Conservation (phyloP, 805 yeast species). For the Pichia pseudocactophila region DNA sequence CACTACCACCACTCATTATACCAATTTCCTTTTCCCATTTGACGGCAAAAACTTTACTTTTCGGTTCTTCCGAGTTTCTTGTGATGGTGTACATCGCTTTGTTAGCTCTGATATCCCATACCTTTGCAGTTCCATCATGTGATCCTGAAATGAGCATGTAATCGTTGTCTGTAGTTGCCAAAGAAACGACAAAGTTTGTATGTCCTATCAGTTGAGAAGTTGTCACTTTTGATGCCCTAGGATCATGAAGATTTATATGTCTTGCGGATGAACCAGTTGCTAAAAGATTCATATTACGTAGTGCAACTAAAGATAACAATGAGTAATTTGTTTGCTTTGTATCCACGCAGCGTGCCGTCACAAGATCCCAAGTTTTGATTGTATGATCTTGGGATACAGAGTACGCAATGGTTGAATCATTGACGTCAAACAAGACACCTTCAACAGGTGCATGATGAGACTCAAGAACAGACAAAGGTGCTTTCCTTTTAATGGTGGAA, state of each 20-base stretch:
- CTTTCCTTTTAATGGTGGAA: slow-evolving; percentile 66
- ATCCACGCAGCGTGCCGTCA: slow-evolving; percentile 77
- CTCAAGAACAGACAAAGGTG: slow-evolving; percentile 70
- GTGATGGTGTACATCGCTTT: slow-evolving; percentile 73
- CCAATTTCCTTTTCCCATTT: slow-evolving; percentile 78
- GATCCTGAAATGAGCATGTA: slow-evolving; percentile 84
- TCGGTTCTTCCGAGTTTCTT: slow-evolving; percentile 50
- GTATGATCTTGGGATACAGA: slow-evolving; percentile 95
- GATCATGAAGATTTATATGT: slow-evolving; percentile 90
- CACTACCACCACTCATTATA: slow-evolving; percentile 88
- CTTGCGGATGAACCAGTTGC: slow-evolving; percentile 98
- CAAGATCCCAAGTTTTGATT: slow-evolving; percentile 92
- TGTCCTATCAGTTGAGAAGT: slow-evolving; percentile 79
- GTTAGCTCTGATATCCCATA: slow-evolving; percentile 92
- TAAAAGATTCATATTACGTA: slow-evolving; percentile 59
- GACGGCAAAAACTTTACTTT: slow-evolving; percentile 73
- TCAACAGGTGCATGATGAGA: slow-evolving; percentile 86
- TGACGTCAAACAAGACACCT: slow-evolving; percentile 63
- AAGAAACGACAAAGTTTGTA: slow-evolving; percentile 76
- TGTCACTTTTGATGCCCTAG: slow-evolving; percentile 63
- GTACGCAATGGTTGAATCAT: slow-evolving; percentile 76
- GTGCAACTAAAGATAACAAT: slow-evolving; percentile 61
- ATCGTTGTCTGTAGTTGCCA: slow-evolving; percentile 69
- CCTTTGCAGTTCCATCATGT: slow-evolving; percentile 89
- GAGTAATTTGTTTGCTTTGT: slow-evolving; percentile 84